Base-by-base conservation (phyloP, 805 yeast species). In the Wickerhamomyces sydowiorum region DNA sequence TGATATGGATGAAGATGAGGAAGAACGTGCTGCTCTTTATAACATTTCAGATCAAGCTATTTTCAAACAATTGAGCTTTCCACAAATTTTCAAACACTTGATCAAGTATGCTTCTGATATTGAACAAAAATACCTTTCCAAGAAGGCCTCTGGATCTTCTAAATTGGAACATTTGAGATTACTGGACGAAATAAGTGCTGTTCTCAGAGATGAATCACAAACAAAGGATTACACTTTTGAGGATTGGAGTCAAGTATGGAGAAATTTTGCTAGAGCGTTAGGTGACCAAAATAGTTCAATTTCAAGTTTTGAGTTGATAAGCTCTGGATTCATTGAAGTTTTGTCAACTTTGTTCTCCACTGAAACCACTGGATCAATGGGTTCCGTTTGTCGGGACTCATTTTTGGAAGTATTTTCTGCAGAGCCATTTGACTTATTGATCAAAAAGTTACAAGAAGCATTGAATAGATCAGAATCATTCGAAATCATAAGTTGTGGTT, bases 261-360 rank as follows among this genome's bases (percentile, higher is more conserved):
- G 53, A 3, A 53, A 57, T 34, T 57, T 79, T 5, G 61, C 60
- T 12, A 40, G 46, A 5, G 56, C 66, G 1, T 51, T 75, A 21
- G 65, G 67, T 14, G 50, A 47, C 17, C 55, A 56, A 1, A 41
- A 45, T 8, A 54, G 47, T 31, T 47, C 51, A 6, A 64, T 84
- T 5, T 86, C 96, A 0, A 81, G 90, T 44, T 86, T 80, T 62
- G 96, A 88, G 56, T 65, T 89, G 27, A 69, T 80, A 6, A 72
- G 83, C 2, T 83, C 89, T 2, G 89, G 89, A 0, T 58, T 86
- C 7, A 69, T 83, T 7, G 66, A 67, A 6, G 52, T 67, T 1
- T 56, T 83, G 23, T 51, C 66, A 4, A 20, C 43, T 1, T 41
- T 69, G 3, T 73, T 78, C 37, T 38, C 46, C 15, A 42, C 60